These are phyloP conservation scores for Pueraria montana DNA, from an alignment of 306 rosid genomes.

Conservation along the genomic window DNA sequence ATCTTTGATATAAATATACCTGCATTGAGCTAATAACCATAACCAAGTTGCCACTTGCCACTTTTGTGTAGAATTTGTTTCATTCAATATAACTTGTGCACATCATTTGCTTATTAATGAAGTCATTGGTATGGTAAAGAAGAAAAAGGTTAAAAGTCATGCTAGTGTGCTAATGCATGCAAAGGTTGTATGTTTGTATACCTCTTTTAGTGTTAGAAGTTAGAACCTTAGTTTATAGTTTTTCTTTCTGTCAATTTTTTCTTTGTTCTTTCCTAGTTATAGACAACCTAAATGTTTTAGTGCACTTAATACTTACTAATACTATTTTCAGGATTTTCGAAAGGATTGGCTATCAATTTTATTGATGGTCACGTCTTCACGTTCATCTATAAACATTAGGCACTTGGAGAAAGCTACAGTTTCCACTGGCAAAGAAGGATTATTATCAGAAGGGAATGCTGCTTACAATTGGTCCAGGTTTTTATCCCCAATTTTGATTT, in stretches of 20 bases:
- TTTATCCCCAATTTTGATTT: constrained; percentile 45
- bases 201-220: constrained; percentile 35
- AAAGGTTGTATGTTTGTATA: constrained; percentile 35
- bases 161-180: constrained; percentile 38
- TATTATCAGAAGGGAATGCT: constrained; percentile 93
- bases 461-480: constrained; percentile 99
- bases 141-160: constrained; percentile 29
- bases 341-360: constrained; percentile 92
- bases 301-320: background rate
- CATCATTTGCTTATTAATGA: constrained; percentile 15
- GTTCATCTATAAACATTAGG: constrained; percentile 94
- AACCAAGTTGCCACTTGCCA: constrained; percentile 36
- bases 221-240: constrained; percentile 35
- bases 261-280: constrained; percentile 7
- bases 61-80: constrained; percentile 23
- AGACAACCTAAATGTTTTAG: constrained; percentile 3
- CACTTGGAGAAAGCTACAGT: constrained; percentile 99
- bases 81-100: constrained; percentile 26
- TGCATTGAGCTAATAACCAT: constrained; percentile 18
- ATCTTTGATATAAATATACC: constrained; percentile 20
- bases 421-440: constrained; percentile 97
- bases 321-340: constrained; percentile 78
- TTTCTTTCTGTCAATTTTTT: constrained; percentile 8
- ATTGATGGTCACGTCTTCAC: constrained; percentile 94
- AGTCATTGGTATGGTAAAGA: constrained; percentile 31